Conservation (phyloP, 495 filamentous ascomycete genomes). For the Tuber aestivum region DNA sequence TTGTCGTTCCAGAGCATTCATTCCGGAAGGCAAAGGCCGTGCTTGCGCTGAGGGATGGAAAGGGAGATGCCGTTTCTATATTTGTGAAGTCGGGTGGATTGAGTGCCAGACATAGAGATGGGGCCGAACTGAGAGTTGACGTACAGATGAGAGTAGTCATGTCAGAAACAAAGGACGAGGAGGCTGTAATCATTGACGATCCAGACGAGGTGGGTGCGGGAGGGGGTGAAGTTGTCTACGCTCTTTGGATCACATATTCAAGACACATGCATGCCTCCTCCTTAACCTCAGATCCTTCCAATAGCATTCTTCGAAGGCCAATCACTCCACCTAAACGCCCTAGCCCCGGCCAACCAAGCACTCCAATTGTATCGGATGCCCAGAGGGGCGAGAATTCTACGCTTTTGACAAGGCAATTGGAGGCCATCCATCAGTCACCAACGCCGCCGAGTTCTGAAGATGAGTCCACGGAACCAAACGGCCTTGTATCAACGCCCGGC, state of each 20-base stretch:
- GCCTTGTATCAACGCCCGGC: conserved; percentile 15
- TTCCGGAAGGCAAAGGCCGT: conserved; percentile 84
- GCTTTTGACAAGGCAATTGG: conserved; percentile 60
- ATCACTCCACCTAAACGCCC: conserved; percentile 67
- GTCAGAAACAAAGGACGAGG: conserved; percentile 56
- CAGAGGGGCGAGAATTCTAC: conserved; percentile 45
- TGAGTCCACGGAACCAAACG: conserved; percentile 22
- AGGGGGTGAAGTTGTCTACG: conserved; percentile 78
- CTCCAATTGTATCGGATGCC: conserved; percentile 28
- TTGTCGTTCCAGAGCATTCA: conserved; percentile 91
- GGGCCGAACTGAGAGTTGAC: conserved; percentile 83
- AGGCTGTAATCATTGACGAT: conserved; percentile 43
- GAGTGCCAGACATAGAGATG: conserved; percentile 80
- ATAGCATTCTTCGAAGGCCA: conserved; percentile 55
- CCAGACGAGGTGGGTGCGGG: conserved; percentile 45
- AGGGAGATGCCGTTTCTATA: conserved; percentile 63
- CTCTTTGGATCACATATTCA: conserved; percentile 95
- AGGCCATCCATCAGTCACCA: conserved; percentile 39
- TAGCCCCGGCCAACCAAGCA: conserved; percentile 62
- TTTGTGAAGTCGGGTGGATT: conserved; percentile 78
- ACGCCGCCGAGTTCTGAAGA: conserved; percentile 42
- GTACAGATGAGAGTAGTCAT: conserved; percentile 93
- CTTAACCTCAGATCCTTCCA: conserved; percentile 52
- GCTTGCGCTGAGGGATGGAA: conserved; percentile 72
- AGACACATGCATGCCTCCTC: conserved; percentile 74